A percentile compares a stretch with the other conserved stretches of the same genome.
These are phyloP conservation scores for Cymbopogon flexuosus DNA, from an alignment of 202 grass and related monocot genomes.

Conservation along the genomic window DNA sequence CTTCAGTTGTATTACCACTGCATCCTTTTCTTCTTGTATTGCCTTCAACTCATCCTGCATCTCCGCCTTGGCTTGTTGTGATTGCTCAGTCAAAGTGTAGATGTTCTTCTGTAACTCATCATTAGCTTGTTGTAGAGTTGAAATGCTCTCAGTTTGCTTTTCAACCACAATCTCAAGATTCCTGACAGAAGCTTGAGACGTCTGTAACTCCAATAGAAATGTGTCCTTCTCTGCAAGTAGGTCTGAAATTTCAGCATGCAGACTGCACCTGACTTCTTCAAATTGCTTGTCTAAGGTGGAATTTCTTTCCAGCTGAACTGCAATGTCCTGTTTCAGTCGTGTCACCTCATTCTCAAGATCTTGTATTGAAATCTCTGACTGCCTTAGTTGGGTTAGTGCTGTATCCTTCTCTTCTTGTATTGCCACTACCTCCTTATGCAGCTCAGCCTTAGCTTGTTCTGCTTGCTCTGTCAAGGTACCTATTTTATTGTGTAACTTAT, in stretches of 20 bases:
- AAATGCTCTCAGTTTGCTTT: constrained; percentile 32
- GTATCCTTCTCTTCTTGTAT: constrained; percentile 41
- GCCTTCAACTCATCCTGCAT: constrained; percentile 29
- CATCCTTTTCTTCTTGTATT: constrained; percentile 41
- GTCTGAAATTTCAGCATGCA: constrained; percentile 25
- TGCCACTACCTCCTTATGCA: constrained; percentile 20
- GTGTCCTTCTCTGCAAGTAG: constrained; percentile 43
- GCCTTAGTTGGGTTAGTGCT: constrained; percentile 25
- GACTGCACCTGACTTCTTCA: constrained; percentile 40
- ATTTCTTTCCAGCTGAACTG: constrained; percentile 34
- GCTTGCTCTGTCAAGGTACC: constrained; percentile 27
- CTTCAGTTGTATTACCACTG: constrained; percentile 31
- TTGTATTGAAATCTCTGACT: constrained; percentile 23
- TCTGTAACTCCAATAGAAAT: constrained; percentile 40
- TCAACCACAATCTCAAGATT: constrained; percentile 43
- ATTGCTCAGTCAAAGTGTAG: constrained; percentile 27
- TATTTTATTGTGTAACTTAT: constrained; percentile 24
- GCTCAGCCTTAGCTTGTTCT: constrained; percentile 31
- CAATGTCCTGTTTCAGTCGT: constrained; percentile 34
- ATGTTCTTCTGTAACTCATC: constrained; percentile 33
- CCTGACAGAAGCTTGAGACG: constrained; percentile 32
- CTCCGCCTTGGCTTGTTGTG: constrained; percentile 35
- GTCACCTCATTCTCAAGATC: constrained; percentile 35
- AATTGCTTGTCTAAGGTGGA: constrained; percentile 38
- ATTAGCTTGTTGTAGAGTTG: constrained; percentile 40